Conservation (phyloP, 495 filamentous ascomycete species). For the Aspergillus funiculosus region DNA sequence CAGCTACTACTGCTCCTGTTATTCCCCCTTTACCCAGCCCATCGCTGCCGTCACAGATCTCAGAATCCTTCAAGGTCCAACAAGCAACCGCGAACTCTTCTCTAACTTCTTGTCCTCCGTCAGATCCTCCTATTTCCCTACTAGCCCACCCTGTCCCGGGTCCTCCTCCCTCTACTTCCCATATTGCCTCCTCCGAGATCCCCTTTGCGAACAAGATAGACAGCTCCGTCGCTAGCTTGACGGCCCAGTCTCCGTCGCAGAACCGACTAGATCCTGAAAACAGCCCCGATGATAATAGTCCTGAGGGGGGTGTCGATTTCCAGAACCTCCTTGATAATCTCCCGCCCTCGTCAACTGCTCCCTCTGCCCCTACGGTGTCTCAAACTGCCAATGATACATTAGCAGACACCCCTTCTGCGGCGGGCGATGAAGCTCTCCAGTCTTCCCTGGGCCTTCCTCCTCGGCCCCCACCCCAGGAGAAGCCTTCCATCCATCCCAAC, state of each 20-base stretch:
- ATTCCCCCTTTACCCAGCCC: conserved; percentile 8
- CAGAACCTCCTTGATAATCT: conserved; percentile 51
- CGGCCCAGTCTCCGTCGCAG: conserved; percentile 18
- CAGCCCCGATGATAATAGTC: conserved; percentile 15
- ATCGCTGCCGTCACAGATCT: conserved; percentile 12
- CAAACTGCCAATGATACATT: conserved; percentile 28
- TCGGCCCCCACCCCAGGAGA: conserved; percentile 48
- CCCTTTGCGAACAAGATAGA: conserved; percentile 33
- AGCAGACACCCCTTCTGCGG: conserved; percentile 31
- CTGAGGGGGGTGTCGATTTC: conserved; percentile 43
- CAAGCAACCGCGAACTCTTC: conserved; percentile 19
- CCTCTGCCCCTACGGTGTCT: conserved; percentile 28
- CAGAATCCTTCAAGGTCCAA: conserved; percentile 12
- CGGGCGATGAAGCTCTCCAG: conserved; percentile 33
- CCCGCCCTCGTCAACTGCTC: conserved; percentile 34
- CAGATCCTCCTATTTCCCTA: conserved; percentile 32
- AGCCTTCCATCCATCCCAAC: conserved; percentile 52
- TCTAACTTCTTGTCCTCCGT: conserved; percentile 27
- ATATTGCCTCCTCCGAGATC: conserved; percentile 38
- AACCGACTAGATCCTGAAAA: conserved; percentile 28
- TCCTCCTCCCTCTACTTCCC: conserved; percentile 36
- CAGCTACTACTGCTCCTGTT: conserved; percentile 18
- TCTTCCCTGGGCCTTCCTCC: conserved; percentile 39
- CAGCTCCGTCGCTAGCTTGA: conserved; percentile 20
- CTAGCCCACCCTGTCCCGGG: conserved; percentile 34